Evolutionary conservation across 2,329 filamentous ascomycete genomes (phyloP), one percentile per base, ranked within the genome.

Genomic region (Colletotrichum sp.): DNA sequence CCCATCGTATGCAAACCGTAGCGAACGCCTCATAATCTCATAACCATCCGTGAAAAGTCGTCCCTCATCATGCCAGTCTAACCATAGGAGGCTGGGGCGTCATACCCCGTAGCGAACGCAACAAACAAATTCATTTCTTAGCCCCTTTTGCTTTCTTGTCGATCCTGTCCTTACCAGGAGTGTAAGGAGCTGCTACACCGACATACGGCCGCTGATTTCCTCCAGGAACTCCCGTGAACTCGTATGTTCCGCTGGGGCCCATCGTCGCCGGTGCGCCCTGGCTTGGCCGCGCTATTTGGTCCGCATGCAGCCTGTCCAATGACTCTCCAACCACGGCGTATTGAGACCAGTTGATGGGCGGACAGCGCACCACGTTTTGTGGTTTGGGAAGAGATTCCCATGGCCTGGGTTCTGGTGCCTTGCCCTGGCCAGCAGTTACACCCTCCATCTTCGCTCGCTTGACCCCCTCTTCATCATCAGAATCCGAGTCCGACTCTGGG

Each of bases 271-370:
- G 92, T 16, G 82, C 83, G 2, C 92, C 92, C 55, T 89, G 88
- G 10, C 85, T 86, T 2, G 95, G 96, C 70, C 91, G 90, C 65
- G 87, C 86, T 68, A 93, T 86, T 85, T 98, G 96, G 81, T 98
- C 95, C 67, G 92, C 90, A 83, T 98, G 96, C 78, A 98, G 88
- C 82, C 93, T 94, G 84, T 98, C 95, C 44, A 98, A 88, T 2
- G 95, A 92, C 76, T 95, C 93, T 65, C 95, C 96, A 5, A 97
- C 92, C n/a, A 98, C 90, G 80, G 95, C 95, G 84, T 99, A 99
- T 82, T 98, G 96, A 15, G 93, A 92, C 96, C 96, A 99, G 87
- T 98, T 98, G 81, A 99, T 93, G 10, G 95, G 94, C 10, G 96
- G 96, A 86, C 93, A 95, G 55, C 96, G 93, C 30, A 98, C 93